Percentiles rank a stretch among this genome's conserved stretches.
Evolutionary conservation across 306 rosid genomes (phyloP).

Genomic region (Prunus mira): DNA sequence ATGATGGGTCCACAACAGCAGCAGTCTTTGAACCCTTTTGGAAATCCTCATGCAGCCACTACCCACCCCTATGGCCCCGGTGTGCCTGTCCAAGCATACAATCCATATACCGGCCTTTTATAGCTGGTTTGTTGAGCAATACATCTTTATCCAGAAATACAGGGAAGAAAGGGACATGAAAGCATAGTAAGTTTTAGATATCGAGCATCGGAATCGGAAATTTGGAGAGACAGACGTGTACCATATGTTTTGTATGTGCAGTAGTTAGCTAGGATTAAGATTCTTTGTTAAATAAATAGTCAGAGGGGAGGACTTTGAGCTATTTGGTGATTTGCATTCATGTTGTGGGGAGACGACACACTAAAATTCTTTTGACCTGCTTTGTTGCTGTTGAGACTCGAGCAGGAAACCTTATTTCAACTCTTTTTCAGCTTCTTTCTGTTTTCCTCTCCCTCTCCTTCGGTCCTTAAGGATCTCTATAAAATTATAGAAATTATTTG

Average conservation of each 20-base stretch:
- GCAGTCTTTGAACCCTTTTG: conserved; percentile 67
- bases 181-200: conserved; percentile 25
- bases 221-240: conserved; percentile 54
- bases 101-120: conserved; percentile 80
- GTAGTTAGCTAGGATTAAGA: conserved; percentile 71
- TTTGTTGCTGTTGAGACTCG: conserved; percentile 34
- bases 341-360: conserved; percentile 29
- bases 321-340: conserved; percentile 57
- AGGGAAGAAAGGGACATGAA: conserved; percentile 18
- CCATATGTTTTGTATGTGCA: conserved; percentile 74
- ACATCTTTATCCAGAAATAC: conserved; percentile 18
- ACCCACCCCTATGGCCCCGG: conserved; percentile 73
- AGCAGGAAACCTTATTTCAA: conserved; percentile 31
- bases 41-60: conserved; percentile 68
- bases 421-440: conserved; percentile 12
- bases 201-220: conserved; percentile 27
- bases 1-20: conserved; percentile 70
- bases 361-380: conserved; percentile 43
- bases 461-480: conserved; percentile 18
- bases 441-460: conserved; percentile 5
- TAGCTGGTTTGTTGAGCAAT: conserved; percentile 36
- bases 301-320: conserved; percentile 52
- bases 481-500: conserved; percentile 47
- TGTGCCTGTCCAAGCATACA: conserved; percentile 86
- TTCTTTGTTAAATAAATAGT: conserved; percentile 79